phyloP scores from a whole-genome alignment of 495 filamentous ascomycete genomes.

The Annulohypoxylon moriforme region DNA sequence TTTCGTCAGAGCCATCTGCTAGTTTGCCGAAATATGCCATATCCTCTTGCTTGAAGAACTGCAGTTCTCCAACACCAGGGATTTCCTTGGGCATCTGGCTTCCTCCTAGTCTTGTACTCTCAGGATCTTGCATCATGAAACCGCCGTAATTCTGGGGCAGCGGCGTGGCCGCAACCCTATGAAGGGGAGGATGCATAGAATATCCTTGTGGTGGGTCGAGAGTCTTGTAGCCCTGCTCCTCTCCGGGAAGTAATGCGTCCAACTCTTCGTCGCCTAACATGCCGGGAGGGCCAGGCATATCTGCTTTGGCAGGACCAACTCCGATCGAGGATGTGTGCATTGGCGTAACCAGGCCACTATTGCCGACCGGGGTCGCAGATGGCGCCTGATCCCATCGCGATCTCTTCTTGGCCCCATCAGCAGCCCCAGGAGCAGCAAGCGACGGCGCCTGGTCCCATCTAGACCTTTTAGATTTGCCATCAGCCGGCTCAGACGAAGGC shows the following conservation, averaged over 20 bases:
- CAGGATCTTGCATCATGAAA: constrained; percentile 98
- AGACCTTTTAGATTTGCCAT: constrained; percentile 76
- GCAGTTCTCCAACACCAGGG: constrained; percentile 94
- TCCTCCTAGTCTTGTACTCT: constrained; percentile 79
- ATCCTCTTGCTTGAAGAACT: constrained; percentile 99
- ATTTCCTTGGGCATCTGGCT: constrained; percentile 97
- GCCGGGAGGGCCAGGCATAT: constrained; percentile 81
- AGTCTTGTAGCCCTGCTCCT: constrained; percentile 88
- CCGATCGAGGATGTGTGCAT: constrained; percentile 79
- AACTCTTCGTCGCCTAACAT: constrained; percentile 93
- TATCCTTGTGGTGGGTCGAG: constrained; percentile 94
- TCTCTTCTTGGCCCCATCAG: constrained; percentile 71
- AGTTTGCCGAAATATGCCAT: constrained; percentile 99
- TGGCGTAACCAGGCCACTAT: constrained; percentile 83
- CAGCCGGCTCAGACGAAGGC: constrained; percentile 60
- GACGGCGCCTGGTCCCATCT: constrained; percentile 91
- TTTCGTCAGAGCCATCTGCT: constrained; percentile 94
- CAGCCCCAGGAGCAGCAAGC: constrained; percentile 61
- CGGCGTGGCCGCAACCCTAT: constrained; percentile 82
- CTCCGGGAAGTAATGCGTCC: constrained; percentile 84
- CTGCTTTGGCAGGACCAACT: constrained; percentile 70
- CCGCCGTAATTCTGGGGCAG: constrained; percentile 71
- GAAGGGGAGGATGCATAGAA: constrained; percentile 78
- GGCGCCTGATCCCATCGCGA: constrained; percentile 94
- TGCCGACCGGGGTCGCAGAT: constrained; percentile 83